These are phyloP conservation scores for Paramecium biaurelia DNA, from an alignment of 73 alveolate species.

Conservation along the genomic window DNA sequence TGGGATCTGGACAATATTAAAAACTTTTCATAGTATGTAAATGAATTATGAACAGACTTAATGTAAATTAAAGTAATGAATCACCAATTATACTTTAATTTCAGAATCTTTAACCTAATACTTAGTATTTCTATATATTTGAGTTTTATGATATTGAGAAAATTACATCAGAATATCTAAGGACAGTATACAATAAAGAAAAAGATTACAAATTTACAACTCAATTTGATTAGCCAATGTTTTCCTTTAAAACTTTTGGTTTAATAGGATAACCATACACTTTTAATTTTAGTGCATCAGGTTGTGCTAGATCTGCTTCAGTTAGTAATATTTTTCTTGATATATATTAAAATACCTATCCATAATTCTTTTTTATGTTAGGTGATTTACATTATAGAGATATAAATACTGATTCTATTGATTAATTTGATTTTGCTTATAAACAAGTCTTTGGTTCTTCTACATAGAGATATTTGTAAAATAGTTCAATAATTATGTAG, in stretches of 20 bases:
- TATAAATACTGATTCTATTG: not conserved
- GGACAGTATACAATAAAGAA: not conserved
- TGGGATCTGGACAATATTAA: not conserved
- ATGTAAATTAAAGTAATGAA: not conserved
- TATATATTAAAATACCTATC: slow-evolving; percentile 23
- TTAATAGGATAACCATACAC: not conserved
- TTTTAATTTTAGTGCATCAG: slow-evolving; percentile 18
- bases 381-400: slow-evolving; percentile 28
- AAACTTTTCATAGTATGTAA: not conserved
- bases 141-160: not conserved
- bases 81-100: not conserved
- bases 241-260: not conserved
- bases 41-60: not conserved
- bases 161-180: not conserved
- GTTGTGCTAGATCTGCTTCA: slow-evolving; percentile 19
- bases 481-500: not conserved
- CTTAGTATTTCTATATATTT: not conserved
- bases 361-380: not conserved
- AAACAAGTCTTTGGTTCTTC: not conserved
- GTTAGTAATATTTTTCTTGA: not conserved
- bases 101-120: not conserved
- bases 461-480: not conserved
- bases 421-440: not conserved
- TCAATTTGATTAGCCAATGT: not conserved
- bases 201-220: not conserved